Evolutionary conservation across 1,284 basidiomycete species (phyloP).

Genomic region (Tilletia walkeri): DNA sequence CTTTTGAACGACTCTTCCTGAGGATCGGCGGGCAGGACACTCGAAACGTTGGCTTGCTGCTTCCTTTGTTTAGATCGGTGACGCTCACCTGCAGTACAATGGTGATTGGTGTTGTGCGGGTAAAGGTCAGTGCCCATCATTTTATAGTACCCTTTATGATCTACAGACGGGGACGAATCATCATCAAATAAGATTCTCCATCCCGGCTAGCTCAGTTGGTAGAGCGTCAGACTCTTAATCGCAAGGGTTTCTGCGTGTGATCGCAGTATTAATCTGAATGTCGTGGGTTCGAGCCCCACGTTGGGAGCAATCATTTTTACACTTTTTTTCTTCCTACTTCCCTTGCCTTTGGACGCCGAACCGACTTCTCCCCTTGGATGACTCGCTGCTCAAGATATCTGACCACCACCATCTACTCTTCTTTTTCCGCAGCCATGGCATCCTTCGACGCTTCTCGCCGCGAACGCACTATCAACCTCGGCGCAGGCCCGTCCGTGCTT

Average conservation of each 20-base stretch:
- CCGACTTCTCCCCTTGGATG: not conserved
- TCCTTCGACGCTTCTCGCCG: constrained; percentile 19
- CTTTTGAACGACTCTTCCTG: no score
- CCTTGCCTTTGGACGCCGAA: not conserved
- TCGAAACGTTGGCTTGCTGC: no score
- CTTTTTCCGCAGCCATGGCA: not conserved
- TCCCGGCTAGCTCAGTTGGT: constrained; percentile 19
- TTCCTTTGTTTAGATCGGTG: no score
- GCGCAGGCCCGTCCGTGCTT: constrained; percentile 51
- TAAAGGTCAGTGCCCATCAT: no score
- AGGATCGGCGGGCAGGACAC: no score
- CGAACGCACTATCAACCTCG: constrained; percentile 51
- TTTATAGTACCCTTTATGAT: not conserved
- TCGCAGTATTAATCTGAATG: constrained; percentile 17
- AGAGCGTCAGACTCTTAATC: constrained; percentile 17
- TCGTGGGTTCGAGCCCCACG: constrained; percentile 25
- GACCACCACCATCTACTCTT: not conserved
- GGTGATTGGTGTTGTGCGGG: no score
- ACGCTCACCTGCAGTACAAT: no score
- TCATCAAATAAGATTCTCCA: not conserved
- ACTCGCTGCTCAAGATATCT: not conserved
- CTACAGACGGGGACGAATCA: not conserved
- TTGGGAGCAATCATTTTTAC: constrained; percentile 20
- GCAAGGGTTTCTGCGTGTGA: not conserved
- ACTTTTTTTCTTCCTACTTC: not conserved